Base-by-base conservation (phyloP, 257 asterid species). In the Echites panduratus region DNA sequence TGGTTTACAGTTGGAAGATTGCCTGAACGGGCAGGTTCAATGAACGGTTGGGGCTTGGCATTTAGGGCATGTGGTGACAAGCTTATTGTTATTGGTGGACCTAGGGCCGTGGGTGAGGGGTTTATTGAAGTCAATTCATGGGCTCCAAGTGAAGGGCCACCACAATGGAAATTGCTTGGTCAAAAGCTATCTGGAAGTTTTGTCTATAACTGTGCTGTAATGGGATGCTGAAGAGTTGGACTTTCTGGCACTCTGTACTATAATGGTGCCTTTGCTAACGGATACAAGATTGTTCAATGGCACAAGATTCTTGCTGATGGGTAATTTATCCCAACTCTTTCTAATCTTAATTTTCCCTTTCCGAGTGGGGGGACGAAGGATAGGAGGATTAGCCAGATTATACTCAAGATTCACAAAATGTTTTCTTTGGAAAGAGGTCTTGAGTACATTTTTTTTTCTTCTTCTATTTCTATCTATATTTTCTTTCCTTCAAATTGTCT, bases 141-240 rank as follows among this genome's bases (percentile, higher is more conserved):
- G 89, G 75, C 73, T 40, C 87, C 89, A 0, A 77, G 87, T 50
- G 87, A 82, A 67, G 87, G 85, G 10, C 85, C 89, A 14, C 85
- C 85, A 27, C 75, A 78, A 17, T 85, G 89, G 89, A 85, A 82
- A 47, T 77, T 92, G 83, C 97, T 95, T 5, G 99, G 96, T 24
- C 81, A 83, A n/a, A 95, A 92, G 75, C 81, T 82, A 35, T 89
- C 95, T 0, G 89, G 90, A 27, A 90, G 88, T 78, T 95, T 95
- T 87, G 99, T 95, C 43, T 95, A 92, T 85, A 95, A 95, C 75
- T 95, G 98, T 81, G 96, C 99, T 41, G 99, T 92, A 79, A 95
- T 95, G 99, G 97, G 99, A 64, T 92, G 99, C 89, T 95, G 88
- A 90, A 66, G 70, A 77, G 70, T 61, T 70, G 81, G 70, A 70